Percentiles rank a stretch among this genome's conserved stretches.
Conservation (phyloP, 164 flowering plant species). For the Dillenia suffruticosa region DNA sequence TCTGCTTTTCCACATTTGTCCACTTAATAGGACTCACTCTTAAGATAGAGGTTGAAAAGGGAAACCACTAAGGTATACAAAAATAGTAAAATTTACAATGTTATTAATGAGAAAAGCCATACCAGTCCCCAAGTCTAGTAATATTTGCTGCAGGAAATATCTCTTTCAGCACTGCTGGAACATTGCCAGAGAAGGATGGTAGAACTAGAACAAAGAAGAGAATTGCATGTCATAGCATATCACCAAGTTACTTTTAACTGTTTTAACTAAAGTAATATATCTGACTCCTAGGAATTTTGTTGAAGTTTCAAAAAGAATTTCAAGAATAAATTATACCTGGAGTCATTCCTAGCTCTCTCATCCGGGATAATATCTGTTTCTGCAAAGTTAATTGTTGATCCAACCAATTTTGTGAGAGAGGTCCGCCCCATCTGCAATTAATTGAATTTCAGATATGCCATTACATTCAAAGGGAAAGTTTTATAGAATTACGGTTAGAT, state of each 20-base stretch:
- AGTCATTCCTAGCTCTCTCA: conserved; percentile 94
- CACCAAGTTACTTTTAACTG: too few species aligned
- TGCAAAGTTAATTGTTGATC: conserved; percentile 76
- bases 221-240: conserved; percentile 1
- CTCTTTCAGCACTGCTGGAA: conserved; percentile 74
- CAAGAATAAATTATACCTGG: conserved; percentile 53
- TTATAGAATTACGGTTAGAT: too few species aligned
- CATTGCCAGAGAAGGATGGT: conserved; percentile 96
- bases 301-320: neutral
- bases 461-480: too few species aligned
- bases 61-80: too few species aligned
- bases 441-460: neutral
- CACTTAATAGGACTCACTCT: too few species aligned
- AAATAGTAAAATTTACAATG: too few species aligned
- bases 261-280: too few species aligned
- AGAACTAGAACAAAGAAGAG: conserved; percentile 46
- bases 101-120: conserved; percentile 5
- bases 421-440: conserved; percentile 92
- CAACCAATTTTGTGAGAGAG: conserved; percentile 85
- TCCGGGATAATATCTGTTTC: conserved; percentile 73
- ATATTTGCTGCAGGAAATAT: conserved; percentile 82
- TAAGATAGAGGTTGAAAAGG: too few species aligned
- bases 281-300: too few species aligned
- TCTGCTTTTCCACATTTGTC: too few species aligned
- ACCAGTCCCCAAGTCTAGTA: conserved; percentile 92